A percentile compares a stretch with the other conserved stretches of the same genome.
These are phyloP conservation scores for Yamadazyma paraphyllophila DNA, from an alignment of 805 yeast genomes.

Conservation along the genomic window DNA sequence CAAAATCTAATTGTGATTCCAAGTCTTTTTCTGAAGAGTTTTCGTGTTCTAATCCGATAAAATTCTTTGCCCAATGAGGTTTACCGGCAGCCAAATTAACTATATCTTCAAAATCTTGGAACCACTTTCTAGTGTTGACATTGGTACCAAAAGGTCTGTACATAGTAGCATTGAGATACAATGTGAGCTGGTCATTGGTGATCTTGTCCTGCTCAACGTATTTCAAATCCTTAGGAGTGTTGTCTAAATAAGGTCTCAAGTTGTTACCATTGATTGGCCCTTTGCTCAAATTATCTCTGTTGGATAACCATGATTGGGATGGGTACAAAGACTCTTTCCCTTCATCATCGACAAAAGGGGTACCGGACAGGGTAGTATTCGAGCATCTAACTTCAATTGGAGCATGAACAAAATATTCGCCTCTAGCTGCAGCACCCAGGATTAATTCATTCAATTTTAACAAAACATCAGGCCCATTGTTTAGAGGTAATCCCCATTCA, in stretches of 20 bases:
- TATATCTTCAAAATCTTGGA: constrained; percentile 73
- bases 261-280: constrained; percentile 88
- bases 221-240: constrained; percentile 61
- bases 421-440: constrained; percentile 52
- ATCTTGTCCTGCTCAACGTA: constrained; percentile 50
- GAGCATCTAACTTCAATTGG: constrained; percentile 95
- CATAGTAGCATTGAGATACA: constrained; percentile 91
- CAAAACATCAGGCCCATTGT: constrained; percentile 71
- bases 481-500: constrained; percentile 95
- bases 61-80: constrained; percentile 99
- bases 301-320: constrained; percentile 47
- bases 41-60: constrained; percentile 53
- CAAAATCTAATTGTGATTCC: constrained; percentile 37
- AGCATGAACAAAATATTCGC: constrained; percentile 83
- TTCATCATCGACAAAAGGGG: constrained; percentile 32
- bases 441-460: constrained; percentile 61
- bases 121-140: constrained; percentile 80
- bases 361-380: constrained; percentile 61
- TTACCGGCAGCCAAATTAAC: constrained; percentile 79
- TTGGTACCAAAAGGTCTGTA: constrained; percentile 86
- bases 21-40: constrained; percentile 36
- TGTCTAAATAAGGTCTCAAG: constrained; percentile 77
- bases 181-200: constrained; percentile 73
- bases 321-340: constrained; percentile 42
- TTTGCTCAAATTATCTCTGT: constrained; percentile 50